Percentiles rank a stretch among this genome's conserved stretches.
Conservation (phyloP, 805 yeast genomes). For the Wickerhamiella azymoides region DNA sequence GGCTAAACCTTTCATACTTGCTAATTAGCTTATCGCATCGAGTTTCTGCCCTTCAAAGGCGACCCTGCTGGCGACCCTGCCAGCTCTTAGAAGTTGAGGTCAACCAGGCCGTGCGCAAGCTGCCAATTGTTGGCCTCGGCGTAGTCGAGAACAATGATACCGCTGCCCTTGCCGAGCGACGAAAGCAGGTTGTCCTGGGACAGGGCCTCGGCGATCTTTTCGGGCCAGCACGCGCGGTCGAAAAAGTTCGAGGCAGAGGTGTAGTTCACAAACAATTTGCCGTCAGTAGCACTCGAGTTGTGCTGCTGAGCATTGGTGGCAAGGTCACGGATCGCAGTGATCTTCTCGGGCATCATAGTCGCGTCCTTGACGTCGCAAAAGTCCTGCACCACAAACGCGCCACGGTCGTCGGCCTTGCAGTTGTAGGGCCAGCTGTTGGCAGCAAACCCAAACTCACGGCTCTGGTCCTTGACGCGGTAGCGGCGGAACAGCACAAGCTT, state of each 20-base stretch:
- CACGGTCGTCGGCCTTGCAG: conserved; percentile 51
- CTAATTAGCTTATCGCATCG: too few species aligned
- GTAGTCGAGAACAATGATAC: conserved; percentile 56
- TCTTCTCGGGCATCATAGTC: conserved; percentile 43
- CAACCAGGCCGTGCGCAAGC: conserved; percentile 21
- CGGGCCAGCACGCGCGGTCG: conserved; percentile 63
- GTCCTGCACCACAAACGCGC: conserved; percentile 53
- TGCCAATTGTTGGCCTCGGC: conserved; percentile 50
- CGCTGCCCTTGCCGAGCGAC: conserved; percentile 35
- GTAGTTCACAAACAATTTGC: conserved; percentile 55
- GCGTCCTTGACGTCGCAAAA: conserved; percentile 47
- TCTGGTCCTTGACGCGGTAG: conserved; percentile 44
- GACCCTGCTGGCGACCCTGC: too few species aligned
- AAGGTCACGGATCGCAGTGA: conserved; percentile 41
- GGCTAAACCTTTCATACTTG: not conserved
- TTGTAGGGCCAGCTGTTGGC: conserved; percentile 57
- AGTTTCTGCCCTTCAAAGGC: too few species aligned
- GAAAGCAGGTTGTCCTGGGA: conserved; percentile 20
- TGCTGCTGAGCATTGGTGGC: conserved; percentile 39
- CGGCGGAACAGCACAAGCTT: conserved; percentile 54
- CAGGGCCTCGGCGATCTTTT: conserved; percentile 40
- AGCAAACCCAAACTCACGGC: conserved; percentile 42
- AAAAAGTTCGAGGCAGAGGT: conserved; percentile 63
- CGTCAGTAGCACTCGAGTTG: conserved; percentile 31
- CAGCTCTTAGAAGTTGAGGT: conserved; percentile 2